Evolutionary conservation across 257 asterid species (phyloP), one percentile per base, ranked within the genome.

Genomic region (Penstemon barbatus): DNA sequence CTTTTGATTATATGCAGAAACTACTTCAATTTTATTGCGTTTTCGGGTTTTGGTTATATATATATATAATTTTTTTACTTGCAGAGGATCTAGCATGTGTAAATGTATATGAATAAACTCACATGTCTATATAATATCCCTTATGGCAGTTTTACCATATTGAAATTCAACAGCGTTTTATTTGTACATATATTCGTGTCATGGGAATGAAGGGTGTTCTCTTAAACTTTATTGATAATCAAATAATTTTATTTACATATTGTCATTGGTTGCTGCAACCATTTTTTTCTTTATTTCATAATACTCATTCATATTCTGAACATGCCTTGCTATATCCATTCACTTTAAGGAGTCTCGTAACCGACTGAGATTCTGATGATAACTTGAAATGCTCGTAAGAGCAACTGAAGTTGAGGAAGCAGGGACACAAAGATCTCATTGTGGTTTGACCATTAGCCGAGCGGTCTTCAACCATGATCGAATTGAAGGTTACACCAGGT

Each of bases 71-170:
- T 8, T 42, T 77, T 3, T 66, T 40, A 42, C 36, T 43, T 66
- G 62, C 38, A 18, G 51, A 59, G 39, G 41, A 57, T 49, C 63
- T 55, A 38, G 38, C 46, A 49, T 64, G 71, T 65, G 61, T 40
- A 44, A 66, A 4, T 52, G 72, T 66, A 66, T 48, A 77, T 66
- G 68, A 61, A 74, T 59, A 74, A 70, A 70, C 55, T 53, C 40
- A 62, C 60, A 54, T 65, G 60, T 49, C 19, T 70, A 53, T 64
- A 37, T 11, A 11, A 54, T 3, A 25, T 13, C 5, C 25, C 7
- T 3, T 36, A 33, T 4, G 4, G 42, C 15, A 12, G 8, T 10
- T 72, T 8, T 2, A 9, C 61, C 55, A 39, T 18, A 38, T 48
- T 50, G 36, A 38, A 5, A 38, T 61, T 52, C 8, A 13, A 48